Conservation (phyloP, 1,284 basidiomycete genomes). For the Cryptococcus sp. region DNA sequence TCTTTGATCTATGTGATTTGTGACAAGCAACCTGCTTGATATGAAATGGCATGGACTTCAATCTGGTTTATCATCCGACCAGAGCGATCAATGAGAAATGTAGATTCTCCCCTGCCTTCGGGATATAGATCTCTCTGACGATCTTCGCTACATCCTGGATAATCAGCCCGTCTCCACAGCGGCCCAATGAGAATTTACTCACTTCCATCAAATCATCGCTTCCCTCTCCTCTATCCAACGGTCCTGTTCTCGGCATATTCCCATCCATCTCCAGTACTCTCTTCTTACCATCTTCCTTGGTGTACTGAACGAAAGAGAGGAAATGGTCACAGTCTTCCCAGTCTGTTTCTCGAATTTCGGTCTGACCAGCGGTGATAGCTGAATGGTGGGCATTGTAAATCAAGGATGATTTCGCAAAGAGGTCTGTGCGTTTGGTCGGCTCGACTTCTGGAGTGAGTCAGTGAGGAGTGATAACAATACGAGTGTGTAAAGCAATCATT, state of each 20-base stretch:
- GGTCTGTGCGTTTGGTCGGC: slow-evolving; percentile 4
- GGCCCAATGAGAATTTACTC: background rate
- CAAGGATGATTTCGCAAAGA: slow-evolving; percentile 9
- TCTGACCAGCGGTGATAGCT: slow-evolving; percentile 13
- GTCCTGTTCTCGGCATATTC: slow-evolving; percentile 12
- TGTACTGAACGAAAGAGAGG: slow-evolving; percentile 13
- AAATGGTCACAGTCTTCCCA: slow-evolving; percentile 25
- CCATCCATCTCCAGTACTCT: slow-evolving; percentile 21
- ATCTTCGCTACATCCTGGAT: slow-evolving; percentile 16
- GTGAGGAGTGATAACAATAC: background rate
- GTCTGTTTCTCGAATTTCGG: slow-evolving; percentile 10
- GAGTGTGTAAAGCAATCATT: background rate
- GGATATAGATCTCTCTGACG: slow-evolving; percentile 19
- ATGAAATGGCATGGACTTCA: too few species aligned
- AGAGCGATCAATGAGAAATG: slow-evolving; percentile 21
- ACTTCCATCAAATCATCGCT: slow-evolving; percentile 9
- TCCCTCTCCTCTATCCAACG: slow-evolving; percentile 12
- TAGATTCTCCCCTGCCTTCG: slow-evolving; percentile 10
- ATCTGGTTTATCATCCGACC: slow-evolving; percentile 1
- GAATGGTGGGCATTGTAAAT: slow-evolving; percentile 19
- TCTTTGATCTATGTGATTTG: too few species aligned
- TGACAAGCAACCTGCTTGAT: too few species aligned
- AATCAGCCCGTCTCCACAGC: background rate
- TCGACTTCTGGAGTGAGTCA: background rate
- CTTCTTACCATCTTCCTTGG: slow-evolving; percentile 3